A percentile compares a stretch with the other conserved stretches of the same genome.
Evolutionary conservation across 2,329 filamentous ascomycete genomes (phyloP).

Genomic region (Pyricularia pennisetigena): DNA sequence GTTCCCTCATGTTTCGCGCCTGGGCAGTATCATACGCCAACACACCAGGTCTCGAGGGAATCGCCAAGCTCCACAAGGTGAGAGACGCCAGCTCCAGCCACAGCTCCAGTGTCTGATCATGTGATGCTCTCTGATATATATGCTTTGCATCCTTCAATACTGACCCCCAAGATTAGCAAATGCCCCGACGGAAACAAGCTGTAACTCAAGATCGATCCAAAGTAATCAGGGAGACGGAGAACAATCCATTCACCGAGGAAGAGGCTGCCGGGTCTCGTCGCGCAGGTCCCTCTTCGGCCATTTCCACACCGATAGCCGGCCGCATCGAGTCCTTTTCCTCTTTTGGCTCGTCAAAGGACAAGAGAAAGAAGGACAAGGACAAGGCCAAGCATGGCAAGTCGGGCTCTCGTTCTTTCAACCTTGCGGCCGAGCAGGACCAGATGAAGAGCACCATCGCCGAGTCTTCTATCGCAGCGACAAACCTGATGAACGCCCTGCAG

Average conservation of each 20-base stretch:
- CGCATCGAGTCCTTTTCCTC: constrained; percentile 29
- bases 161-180: constrained; percentile 31
- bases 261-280: constrained; percentile 17
- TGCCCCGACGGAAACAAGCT: constrained; percentile 58
- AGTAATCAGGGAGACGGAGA: constrained; percentile 71
- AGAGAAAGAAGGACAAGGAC: constrained; percentile 37
- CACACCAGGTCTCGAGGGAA: constrained; percentile 67
- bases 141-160: neutral
- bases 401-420: constrained; percentile 50
- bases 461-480: constrained; percentile 82
- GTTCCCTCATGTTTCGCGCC: constrained; percentile 72
- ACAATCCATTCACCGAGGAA: constrained; percentile 52
- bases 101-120: neutral
- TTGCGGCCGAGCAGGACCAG: constrained; percentile 77
- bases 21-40: constrained; percentile 80
- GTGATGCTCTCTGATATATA: constrained; percentile 5
- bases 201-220: constrained; percentile 71
- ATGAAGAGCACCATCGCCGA: constrained; percentile 87
- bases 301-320: constrained; percentile 12
- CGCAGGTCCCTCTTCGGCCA: constrained; percentile 10
- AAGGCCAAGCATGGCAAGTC: constrained; percentile 43
- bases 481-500: constrained; percentile 77
- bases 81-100: constrained; percentile 4
- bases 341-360: constrained; percentile 35
- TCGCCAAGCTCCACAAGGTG: constrained; percentile 68